A percentile compares a stretch with the other conserved stretches of the same genome.
Conservation (phyloP, 2,329 filamentous ascomycete species). For the Xylaria sp. region DNA sequence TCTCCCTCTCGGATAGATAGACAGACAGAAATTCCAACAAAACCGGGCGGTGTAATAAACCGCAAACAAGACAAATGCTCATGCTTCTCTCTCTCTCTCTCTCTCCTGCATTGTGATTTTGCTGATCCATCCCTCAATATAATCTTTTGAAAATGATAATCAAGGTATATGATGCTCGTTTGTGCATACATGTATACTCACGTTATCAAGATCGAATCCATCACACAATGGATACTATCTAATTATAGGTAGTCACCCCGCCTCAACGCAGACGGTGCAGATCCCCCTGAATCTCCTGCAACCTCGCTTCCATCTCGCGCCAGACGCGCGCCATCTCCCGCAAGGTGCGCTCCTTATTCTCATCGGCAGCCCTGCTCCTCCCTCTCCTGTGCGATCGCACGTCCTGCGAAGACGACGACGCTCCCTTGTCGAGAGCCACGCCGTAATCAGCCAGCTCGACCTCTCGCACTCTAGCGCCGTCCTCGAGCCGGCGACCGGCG, state of each 20-base stretch:
- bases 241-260: not conserved
- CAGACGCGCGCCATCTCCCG: conserved; percentile 50
- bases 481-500: conserved; percentile 41
- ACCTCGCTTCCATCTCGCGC: conserved; percentile 44
- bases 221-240: not conserved
- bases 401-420: conserved; percentile 38
- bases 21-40: not conserved
- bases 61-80: too few species aligned
- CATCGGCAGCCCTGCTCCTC: conserved; percentile 12
- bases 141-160: not conserved
- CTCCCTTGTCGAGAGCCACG: conserved; percentile 35
- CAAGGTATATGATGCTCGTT: not conserved
- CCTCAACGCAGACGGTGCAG: conserved; percentile 33
- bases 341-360: conserved; percentile 44
- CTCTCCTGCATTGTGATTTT: too few species aligned
- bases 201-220: not conserved
- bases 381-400: conserved; percentile 1
- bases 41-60: too few species aligned
- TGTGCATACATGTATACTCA: not conserved
- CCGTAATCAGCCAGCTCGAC: conserved; percentile 48
- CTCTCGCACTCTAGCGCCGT: conserved; percentile 38
- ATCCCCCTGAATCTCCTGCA: conserved; percentile 47
- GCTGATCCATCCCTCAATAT: too few species aligned
- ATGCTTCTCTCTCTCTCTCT: too few species aligned
- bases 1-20: conserved; percentile 3